Base-by-base conservation (phyloP, 2,329 filamentous ascomycete species). In the Trichoderma semiorbis region DNA sequence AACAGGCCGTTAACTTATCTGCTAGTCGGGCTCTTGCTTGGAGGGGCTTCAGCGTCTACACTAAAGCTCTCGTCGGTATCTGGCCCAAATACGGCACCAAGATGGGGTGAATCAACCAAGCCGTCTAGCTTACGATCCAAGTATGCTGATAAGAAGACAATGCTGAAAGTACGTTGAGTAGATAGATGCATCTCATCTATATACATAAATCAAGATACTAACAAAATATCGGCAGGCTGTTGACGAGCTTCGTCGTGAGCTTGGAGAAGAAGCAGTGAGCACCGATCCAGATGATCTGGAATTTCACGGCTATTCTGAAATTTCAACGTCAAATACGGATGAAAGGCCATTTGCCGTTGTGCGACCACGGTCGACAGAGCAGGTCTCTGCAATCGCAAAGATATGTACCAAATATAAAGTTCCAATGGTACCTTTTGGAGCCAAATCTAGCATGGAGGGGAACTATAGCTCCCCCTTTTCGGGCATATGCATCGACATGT, bases 371-470 rank as follows among this genome's bases (percentile, higher is more conserved):
- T 86, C 83, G 1, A 93, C 91, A 0, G 86, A 89, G 71, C 86
- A 93, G 21, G 91, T 93, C 3, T 88, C 87, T 0, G 78, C 83
- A 47, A 88, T 93, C 71, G 90, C 89, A 5, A 85, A 85, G 75
- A 82, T 90, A 32, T 93, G 91, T 78, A 82, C 85, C 77, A 87
- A 86, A 74, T 85, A 89, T 78, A 86, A 82, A 39, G 87, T 93
- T 61, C 91, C 91, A 5, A 92, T 93, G 85, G 92, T 92, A 1
- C 89, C 90, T 0, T 94, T 92, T 77, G 92, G 90, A 3, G 93
- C 93, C 6, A 93, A 93, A 14, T 90, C 90, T 0, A 92, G 88
- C 74, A 83, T 93, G 0, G 92, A 94, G 78, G 92, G 89, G 53
- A 92, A 92, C 76, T 92, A 92, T 78, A 88, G 89, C 1, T 88